Evolutionary conservation across 2,329 filamentous ascomycete genomes (phyloP).

Genomic region (Chrysosporium keratinophilum): DNA sequence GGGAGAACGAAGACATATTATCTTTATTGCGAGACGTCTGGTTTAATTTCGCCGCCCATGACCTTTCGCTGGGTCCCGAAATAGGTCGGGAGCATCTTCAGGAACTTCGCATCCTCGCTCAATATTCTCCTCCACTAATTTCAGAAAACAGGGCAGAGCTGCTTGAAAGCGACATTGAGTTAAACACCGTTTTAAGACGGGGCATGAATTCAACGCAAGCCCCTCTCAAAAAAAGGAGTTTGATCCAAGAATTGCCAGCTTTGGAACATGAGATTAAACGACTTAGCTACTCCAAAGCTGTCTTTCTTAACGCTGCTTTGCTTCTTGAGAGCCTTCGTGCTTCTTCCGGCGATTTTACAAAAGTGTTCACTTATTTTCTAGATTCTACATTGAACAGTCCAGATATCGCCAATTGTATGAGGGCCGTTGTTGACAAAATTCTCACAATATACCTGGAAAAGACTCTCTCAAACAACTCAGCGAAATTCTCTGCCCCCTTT

Average conservation of each 20-base stretch:
- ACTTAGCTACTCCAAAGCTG: slow-evolving; percentile 77
- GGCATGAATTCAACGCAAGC: slow-evolving; percentile 68
- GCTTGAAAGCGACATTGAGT: slow-evolving; percentile 88
- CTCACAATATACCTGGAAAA: slow-evolving; percentile 70
- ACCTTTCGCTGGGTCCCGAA: slow-evolving; percentile 65
- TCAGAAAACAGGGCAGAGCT: slow-evolving; percentile 81
- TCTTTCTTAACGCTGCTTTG: slow-evolving; percentile 85
- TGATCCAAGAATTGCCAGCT: slow-evolving; percentile 62
- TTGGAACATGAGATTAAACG: slow-evolving; percentile 68
- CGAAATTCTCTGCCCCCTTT: slow-evolving; percentile 79
- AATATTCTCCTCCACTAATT: slow-evolving; percentile 77
- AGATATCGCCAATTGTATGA: slow-evolving; percentile 54
- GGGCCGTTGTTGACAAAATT: slow-evolving; percentile 54
- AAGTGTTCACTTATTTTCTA: slow-evolving; percentile 83
- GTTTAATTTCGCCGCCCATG: slow-evolving; percentile 96
- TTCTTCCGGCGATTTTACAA: slow-evolving; percentile 77
- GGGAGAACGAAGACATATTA: slow-evolving; percentile 53
- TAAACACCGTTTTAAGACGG: slow-evolving; percentile 84
- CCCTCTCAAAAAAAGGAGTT: slow-evolving; percentile 65
- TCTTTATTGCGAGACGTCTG: slow-evolving; percentile 79
- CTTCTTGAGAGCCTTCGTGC: slow-evolving; percentile 82
- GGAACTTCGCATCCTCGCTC: slow-evolving; percentile 73
- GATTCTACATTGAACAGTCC: slow-evolving; percentile 65
- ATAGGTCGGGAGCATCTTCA: slow-evolving; percentile 61
- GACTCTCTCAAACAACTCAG: slow-evolving; percentile 58